phyloP scores from a whole-genome alignment of 2,329 filamentous ascomycete species.

The Fusarium oxysporum region DNA sequence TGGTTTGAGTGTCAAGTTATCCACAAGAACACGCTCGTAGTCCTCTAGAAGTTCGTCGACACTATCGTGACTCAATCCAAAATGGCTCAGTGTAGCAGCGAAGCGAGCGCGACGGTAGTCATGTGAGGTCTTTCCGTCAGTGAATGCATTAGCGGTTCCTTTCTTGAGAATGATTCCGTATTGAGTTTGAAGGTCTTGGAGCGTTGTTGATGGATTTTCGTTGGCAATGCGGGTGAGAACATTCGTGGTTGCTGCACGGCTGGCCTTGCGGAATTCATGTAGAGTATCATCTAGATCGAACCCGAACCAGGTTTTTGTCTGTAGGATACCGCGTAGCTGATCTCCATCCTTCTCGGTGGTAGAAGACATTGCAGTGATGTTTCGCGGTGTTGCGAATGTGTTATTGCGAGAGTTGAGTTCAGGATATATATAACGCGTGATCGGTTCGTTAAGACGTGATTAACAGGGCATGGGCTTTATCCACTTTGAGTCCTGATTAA shows the following conservation, averaged over 20 bases:
- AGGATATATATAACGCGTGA: background rate
- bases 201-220: background rate
- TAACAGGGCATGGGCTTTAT: background rate
- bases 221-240: conserved; percentile 49
- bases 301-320: conserved; percentile 52
- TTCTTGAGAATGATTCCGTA: conserved; percentile 51
- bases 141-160: conserved; percentile 55
- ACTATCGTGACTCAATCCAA: conserved; percentile 32
- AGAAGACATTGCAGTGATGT: background rate
- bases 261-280: conserved; percentile 58
- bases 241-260: conserved; percentile 48
- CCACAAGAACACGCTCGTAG: conserved; percentile 49
- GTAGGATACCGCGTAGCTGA: background rate
- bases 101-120: conserved; percentile 58
- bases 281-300: conserved; percentile 63
- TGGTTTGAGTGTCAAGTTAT: conserved; percentile 50
- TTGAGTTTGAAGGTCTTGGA: conserved; percentile 27
- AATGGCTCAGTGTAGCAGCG: conserved; percentile 46
- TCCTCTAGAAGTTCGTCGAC: conserved; percentile 38
- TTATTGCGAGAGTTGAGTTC: background rate
- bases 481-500: background rate
- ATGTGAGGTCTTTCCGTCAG: conserved; percentile 56
- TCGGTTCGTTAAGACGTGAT: background rate
- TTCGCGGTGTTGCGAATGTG: too few species aligned
- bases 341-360: rapidly evolving